These are phyloP conservation scores for Stagonosporopsis chrysanthemi DNA, from an alignment of 2,329 filamentous ascomycete genomes.

Conservation along the genomic window DNA sequence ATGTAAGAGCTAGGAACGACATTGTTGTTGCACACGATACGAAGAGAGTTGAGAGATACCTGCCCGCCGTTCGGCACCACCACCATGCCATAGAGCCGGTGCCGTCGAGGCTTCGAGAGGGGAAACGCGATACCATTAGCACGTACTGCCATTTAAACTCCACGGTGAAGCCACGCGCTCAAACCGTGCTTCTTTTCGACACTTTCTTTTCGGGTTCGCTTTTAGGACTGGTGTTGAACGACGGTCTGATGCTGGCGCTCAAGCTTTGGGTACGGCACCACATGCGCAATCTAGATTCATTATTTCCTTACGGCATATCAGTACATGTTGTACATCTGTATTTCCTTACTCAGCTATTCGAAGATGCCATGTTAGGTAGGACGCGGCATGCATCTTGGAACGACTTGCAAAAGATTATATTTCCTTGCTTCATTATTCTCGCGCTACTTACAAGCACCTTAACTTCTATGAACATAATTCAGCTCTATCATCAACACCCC, in stretches of 20 bases:
- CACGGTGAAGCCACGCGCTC: constrained; percentile 24
- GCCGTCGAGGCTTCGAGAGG: constrained; percentile 28
- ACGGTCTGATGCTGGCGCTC: constrained; percentile 38
- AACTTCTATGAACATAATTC: constrained; percentile 47
- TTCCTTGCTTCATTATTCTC: constrained; percentile 17
- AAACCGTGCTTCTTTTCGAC: constrained; percentile 32
- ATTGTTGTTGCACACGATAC: constrained; percentile 22
- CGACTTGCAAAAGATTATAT: constrained; percentile 33
- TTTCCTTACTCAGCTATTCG: constrained; percentile 29
- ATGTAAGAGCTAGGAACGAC: constrained; percentile 65
- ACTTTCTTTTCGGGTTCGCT: constrained; percentile 34
- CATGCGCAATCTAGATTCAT: constrained; percentile 39
- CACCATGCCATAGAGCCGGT: constrained; percentile 35
- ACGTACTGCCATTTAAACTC: constrained; percentile 44
- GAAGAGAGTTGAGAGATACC: constrained; percentile 35
- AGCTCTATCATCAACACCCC: constrained; percentile 14
- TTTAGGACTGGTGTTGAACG: constrained; percentile 40
- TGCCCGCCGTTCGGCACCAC: constrained; percentile 35
- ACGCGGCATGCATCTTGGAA: constrained; percentile 29
- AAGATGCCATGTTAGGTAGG: constrained; percentile 29
- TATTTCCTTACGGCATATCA: constrained; percentile 38
- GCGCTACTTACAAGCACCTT: constrained; percentile 19
- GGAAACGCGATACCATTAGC: constrained; percentile 46
- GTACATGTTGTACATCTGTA: constrained; percentile 39
- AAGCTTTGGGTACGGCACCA: constrained; percentile 21